Conservation (phyloP, 164 flowering plant species). For the Warburgia ugandensis region DNA sequence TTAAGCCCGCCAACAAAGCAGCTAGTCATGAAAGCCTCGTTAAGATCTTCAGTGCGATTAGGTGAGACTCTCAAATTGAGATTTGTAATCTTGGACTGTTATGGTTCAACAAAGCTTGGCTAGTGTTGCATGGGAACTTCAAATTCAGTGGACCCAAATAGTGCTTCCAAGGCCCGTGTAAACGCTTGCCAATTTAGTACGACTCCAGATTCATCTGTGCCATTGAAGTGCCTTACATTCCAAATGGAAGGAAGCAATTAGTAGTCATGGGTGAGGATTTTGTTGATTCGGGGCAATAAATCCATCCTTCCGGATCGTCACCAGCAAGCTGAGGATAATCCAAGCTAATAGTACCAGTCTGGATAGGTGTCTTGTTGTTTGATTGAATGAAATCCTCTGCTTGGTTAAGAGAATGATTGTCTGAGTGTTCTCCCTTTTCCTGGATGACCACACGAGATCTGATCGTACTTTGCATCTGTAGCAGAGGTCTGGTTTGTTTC, state of each 20-base stretch:
- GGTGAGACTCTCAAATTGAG: not conserved
- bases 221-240: not conserved
- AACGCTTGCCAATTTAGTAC: not conserved
- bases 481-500: too few relatives aligned
- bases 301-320: not conserved
- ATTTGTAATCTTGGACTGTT: not conserved
- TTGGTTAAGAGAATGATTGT: too few relatives aligned
- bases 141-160: not conserved
- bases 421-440: too few relatives aligned
- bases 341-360: not conserved
- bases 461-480: too few relatives aligned
- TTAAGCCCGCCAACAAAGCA: conserved; percentile 3
- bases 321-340: conserved; percentile 1
- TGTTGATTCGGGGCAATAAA: not conserved
- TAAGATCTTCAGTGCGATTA: not conserved
- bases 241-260: conserved; percentile 1
- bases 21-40: not conserved
- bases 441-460: too few relatives aligned
- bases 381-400: too few relatives aligned
- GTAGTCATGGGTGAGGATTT: not conserved
- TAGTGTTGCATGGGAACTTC: not conserved
- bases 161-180: not conserved
- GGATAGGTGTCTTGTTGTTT: too few relatives aligned
- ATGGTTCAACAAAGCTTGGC: not conserved
- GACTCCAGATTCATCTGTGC: not conserved